Percentiles rank a stretch among this genome's conserved stretches.
These are phyloP conservation scores for Achaetomium macrosporum DNA, from an alignment of 2,329 filamentous ascomycete genomes.

Conservation along the genomic window DNA sequence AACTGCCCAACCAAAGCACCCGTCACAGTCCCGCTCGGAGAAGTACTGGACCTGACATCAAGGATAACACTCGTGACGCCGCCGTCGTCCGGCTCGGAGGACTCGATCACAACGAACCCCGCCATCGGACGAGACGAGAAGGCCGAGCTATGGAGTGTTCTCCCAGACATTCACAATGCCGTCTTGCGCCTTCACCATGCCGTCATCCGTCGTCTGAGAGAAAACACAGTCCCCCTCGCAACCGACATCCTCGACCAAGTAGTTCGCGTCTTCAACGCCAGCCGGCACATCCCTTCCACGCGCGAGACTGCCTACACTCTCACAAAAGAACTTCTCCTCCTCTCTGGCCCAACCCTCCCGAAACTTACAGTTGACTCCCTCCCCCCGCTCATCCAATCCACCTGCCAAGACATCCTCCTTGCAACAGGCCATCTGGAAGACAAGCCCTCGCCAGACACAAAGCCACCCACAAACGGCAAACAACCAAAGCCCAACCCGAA, in stretches of 20 bases:
- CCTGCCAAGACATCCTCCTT: constrained; percentile 68
- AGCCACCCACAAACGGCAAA: constrained; percentile 32
- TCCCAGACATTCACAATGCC: constrained; percentile 70
- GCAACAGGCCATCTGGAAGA: constrained; percentile 42
- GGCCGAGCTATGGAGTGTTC: constrained; percentile 66
- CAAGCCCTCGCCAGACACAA: constrained; percentile 28
- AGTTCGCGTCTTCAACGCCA: constrained; percentile 61
- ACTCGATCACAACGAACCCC: constrained; percentile 58
- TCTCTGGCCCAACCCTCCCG: constrained; percentile 60
- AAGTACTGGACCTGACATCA: constrained; percentile 61
- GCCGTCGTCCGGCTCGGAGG: constrained; percentile 40
- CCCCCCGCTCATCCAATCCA: constrained; percentile 55
- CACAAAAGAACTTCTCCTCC: constrained; percentile 49
- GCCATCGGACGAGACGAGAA: constrained; percentile 75
- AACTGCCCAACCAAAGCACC: constrained; percentile 56
- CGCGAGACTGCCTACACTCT: constrained; percentile 57
- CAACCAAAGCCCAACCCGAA: constrained; percentile 30
- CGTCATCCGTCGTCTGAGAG: constrained; percentile 53
- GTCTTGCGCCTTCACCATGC: constrained; percentile 57
- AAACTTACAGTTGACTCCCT: constrained; percentile 62
- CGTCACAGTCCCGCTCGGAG: constrained; percentile 62
- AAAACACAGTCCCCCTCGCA: constrained; percentile 52
- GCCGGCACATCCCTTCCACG: constrained; percentile 46
- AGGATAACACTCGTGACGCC: constrained; percentile 63
- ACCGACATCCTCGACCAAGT: constrained; percentile 65